Percentiles rank a stretch among this genome's conserved stretches.
Evolutionary conservation across 257 asterid species (phyloP).

Genomic region (Paulownia fortunei): DNA sequence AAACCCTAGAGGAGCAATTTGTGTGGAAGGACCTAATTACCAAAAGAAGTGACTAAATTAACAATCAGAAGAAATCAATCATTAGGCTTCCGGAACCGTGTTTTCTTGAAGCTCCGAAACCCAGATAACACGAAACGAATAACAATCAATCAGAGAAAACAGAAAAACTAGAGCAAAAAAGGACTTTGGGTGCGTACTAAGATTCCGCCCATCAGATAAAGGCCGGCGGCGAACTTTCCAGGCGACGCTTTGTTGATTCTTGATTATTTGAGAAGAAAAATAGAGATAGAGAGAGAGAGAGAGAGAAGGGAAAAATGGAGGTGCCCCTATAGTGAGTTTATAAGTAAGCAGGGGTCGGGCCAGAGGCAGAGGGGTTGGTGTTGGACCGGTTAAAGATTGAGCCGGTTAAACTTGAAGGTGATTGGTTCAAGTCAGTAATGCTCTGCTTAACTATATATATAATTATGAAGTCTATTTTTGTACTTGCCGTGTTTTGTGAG

Average conservation of each 20-base stretch:
- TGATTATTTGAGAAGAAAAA: neutral
- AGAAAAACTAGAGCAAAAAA: neutral
- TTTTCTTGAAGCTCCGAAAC: slow-evolving; percentile 59
- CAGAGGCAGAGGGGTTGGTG: neutral
- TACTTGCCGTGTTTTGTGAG: too few relatives aligned
- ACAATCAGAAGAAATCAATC: neutral
- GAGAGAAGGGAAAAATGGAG: neutral
- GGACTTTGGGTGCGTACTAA: slow-evolving; percentile 13
- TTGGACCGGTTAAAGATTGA: neutral
- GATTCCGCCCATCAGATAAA: slow-evolving; percentile 24
- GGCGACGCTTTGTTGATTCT: slow-evolving; percentile 24
- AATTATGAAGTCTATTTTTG: too few relatives aligned
- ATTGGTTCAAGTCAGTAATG: neutral
- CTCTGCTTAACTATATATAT: too few relatives aligned
- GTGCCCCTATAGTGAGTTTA: neutral
- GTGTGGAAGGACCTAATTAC: slow-evolving; percentile 51
- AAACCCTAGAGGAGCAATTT: slow-evolving; percentile 70
- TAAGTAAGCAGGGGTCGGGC: neutral
- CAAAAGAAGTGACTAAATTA: slow-evolving; percentile 20
- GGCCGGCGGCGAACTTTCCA: slow-evolving; percentile 21
- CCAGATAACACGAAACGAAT: slow-evolving; percentile 69
- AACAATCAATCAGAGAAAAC: slow-evolving; percentile 22
- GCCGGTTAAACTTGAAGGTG: neutral
- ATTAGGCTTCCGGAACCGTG: slow-evolving; percentile 43
- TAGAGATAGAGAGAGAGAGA: neutral